Evolutionary conservation across 805 yeast species (phyloP), one percentile per base, ranked within the genome.

Genomic region (Kodamaea neixiangensis): DNA sequence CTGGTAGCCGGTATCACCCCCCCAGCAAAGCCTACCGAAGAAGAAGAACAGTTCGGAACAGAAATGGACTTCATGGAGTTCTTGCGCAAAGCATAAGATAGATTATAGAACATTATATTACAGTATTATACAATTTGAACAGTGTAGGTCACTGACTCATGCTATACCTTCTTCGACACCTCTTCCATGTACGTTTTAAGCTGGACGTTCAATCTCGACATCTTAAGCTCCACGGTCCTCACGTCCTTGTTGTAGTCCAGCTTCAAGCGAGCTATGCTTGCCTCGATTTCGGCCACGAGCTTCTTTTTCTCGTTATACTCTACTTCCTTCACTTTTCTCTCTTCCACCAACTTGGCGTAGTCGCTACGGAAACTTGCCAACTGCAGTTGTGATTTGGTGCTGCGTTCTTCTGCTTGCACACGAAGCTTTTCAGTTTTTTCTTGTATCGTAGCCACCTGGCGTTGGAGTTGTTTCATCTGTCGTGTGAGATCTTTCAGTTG

Each of bases 131-230:
- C 57, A 54, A 43, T n/a, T n/a, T n/a, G n/a, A n/a, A n/a, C n/a
- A n/a, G n/a, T n/a, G n/a, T n/a, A n/a, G n/a, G n/a, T n/a, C n/a
- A n/a, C n/a, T n/a, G n/a, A n/a, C n/a, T n/a, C n/a, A 43, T 29
- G 9, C 20, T 38, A 35, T 3, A 40, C 38, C 17, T 54, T 70
- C 56, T 72, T 76, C 35, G 72, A 71, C 73, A 83, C 77, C 51
- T 81, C 85, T 38, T 66, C 65, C 47, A 82, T 59, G 57, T 86
- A 86, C 49, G 74, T 64, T 52, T 72, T 72, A 39, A 86, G 72
- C 56, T 82, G 86, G 7, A 81, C 71, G 51, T 80, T 80, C 50
- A 86, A 71, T 52, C 76, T 71, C 18, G 81, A 76, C 49, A 83
- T 71, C 58, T 83, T 87, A 46, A 72, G 62, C 50, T 79, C 80